These are phyloP conservation scores for Rhododendron molle DNA, from an alignment of 148 eudicot genomes.

Conservation along the genomic window DNA sequence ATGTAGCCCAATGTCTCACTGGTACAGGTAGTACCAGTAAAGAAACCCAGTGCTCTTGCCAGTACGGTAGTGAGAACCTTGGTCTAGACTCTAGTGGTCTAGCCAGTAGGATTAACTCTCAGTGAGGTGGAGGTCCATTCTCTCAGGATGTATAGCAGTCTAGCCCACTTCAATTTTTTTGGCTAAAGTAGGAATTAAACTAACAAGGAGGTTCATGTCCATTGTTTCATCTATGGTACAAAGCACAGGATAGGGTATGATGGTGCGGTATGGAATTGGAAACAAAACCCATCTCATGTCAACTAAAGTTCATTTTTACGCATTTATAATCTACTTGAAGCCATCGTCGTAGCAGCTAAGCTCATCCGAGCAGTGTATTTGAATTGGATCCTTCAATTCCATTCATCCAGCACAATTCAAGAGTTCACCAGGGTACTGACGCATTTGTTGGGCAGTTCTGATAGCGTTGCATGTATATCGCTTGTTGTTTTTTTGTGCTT, in stretches of 20 bases:
- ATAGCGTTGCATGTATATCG: not conserved
- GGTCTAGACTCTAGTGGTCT: too few relatives aligned
- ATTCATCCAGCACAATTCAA: not conserved
- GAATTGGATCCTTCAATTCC: not conserved
- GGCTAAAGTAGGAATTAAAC: not conserved
- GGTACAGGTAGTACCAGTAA: too few relatives aligned
- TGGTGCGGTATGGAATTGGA: not conserved
- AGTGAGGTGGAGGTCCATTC: not conserved
- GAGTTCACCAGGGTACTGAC: not conserved
- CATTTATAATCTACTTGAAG: not conserved
- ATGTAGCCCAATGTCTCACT: too few relatives aligned
- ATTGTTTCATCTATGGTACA: not conserved
- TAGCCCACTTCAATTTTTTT: not conserved
- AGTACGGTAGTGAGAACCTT: too few relatives aligned
- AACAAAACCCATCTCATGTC: not conserved
- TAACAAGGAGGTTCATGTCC: not conserved
- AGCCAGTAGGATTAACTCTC: not conserved
- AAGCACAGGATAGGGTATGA: not conserved
- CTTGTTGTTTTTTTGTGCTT: not conserved
- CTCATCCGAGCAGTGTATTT: not conserved
- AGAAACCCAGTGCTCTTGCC: too few relatives aligned
- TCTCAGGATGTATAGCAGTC: not conserved
- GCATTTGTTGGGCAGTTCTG: not conserved
- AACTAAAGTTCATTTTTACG: not conserved
- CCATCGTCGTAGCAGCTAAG: not conserved